phyloP scores from a whole-genome alignment of 768 basidiomycete species.

The Thelephora aurantiotincta region DNA sequence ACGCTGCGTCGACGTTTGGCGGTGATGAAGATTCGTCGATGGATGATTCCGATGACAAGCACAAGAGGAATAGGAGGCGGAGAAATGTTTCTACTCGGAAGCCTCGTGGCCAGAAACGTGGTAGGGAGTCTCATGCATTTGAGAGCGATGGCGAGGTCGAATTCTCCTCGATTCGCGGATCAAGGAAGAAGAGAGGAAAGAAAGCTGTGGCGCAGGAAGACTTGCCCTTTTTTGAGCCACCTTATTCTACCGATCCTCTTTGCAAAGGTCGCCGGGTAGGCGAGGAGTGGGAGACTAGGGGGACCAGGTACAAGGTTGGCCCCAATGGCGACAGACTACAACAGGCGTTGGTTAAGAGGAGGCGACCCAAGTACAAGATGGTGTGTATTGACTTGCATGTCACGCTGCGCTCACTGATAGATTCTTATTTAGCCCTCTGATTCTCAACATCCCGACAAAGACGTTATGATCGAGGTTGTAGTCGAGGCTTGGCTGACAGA shows the following conservation, averaged over 20 bases:
- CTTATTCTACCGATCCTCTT: conserved; percentile 32
- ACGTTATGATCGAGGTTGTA: conserved; percentile 53
- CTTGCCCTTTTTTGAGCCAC: conserved; percentile 33
- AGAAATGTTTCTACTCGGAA: conserved; percentile 41
- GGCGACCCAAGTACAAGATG: conserved; percentile 58
- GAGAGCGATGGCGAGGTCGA: conserved; percentile 22
- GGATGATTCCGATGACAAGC: conserved; percentile 25
- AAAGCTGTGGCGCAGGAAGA: conserved; percentile 27
- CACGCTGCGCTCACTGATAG: conserved; percentile 6
- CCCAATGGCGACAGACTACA: conserved; percentile 56
- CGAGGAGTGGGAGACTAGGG: conserved; percentile 67
- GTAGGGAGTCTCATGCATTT: conserved; percentile 32
- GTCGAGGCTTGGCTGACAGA: conserved; percentile 74
- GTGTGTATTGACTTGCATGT: conserved; percentile 23
- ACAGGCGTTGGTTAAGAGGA: conserved; percentile 58
- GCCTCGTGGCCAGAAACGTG: conserved; percentile 51
- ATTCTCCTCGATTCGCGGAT: conserved; percentile 18
- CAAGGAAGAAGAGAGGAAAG: conserved; percentile 44
- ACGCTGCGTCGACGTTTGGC: conserved; percentile 59
- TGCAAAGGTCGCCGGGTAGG: conserved; percentile 48
- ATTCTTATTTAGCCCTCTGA: conserved; percentile 45
- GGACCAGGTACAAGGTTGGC: conserved; percentile 57
- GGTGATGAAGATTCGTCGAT: conserved; percentile 37
- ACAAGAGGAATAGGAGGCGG: conserved; percentile 32
- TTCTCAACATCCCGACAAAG: conserved; percentile 63